Base-by-base conservation (phyloP, 345 rosid genomes). In the Schrenkiella parvula region DNA sequence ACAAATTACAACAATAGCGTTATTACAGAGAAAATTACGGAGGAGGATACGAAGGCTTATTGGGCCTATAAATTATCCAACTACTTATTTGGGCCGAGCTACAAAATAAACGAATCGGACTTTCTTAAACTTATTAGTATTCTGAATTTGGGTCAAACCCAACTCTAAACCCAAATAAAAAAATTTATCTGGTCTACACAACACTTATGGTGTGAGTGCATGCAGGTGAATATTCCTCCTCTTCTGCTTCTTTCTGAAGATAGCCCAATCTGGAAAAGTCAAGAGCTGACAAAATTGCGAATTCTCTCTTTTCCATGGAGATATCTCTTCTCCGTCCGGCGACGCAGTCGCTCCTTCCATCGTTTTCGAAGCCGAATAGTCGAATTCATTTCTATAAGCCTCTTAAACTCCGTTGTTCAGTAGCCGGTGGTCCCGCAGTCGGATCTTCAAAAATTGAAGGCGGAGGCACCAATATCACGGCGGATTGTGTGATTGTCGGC, bases 401-500 rank as follows among this genome's bases (percentile, higher is more conserved):
- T 28, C 69, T 80, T 5, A 84, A 64, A 44, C 83, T 86, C 37
- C 89, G 92, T 5, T 93, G 93, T 83, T 87, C 95, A 4, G 57
- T 88, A n/a, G 84, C 93, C 34, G 89, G 85, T 69, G 85, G 80
- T 18, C 80, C 92, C 32, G 66, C 82, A 18, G 70, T 84, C 64
- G 77, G 88, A 59, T 80, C 89, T 2, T 55, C 86, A 8, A 85
- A 77, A 52, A 68, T 70, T 39, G 78, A 72, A 17, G 71, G 71
- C 57, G 82, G 64, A 15, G 74, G 53, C 37, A 69, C 82, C 5
- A 69, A 57, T 18, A 59, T 71, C 28, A 50, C 84, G 22, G 82
- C 79, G n/a, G 99, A 91, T 61, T 91, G 93, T 71, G 96, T 91
- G 23, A 59, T 89, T 14, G 84, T 91, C 4, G 97, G 99, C 17